phyloP scores from a whole-genome alignment of 1,284 basidiomycete genomes.

The Clitocybe nebularis region DNA sequence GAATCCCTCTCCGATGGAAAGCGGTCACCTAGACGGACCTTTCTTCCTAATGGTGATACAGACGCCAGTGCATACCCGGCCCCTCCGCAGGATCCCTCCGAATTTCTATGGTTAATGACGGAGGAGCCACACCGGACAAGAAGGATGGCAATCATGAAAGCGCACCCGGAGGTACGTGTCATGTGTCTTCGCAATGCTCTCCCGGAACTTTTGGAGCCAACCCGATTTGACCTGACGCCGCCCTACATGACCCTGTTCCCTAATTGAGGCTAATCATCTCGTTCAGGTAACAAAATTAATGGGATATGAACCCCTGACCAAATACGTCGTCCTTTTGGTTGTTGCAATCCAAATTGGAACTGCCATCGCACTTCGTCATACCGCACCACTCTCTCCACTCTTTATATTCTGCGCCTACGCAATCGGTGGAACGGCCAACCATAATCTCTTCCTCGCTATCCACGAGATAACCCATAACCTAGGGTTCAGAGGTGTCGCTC shows the following conservation, averaged over 20 bases:
- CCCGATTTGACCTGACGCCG: neutral
- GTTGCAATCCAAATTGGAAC: conserved; percentile 72
- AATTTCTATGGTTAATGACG: conserved; percentile 94
- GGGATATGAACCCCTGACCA: conserved; percentile 90
- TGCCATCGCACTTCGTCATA: conserved; percentile 65
- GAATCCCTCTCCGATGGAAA: conserved; percentile 62
- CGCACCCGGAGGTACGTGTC: conserved; percentile 80
- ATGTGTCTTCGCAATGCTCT: neutral
- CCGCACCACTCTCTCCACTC: conserved; percentile 62
- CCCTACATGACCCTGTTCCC: too few relatives aligned
- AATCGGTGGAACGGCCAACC: conserved; percentile 93
- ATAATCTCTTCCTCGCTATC: conserved; percentile 96
- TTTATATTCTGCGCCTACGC: conserved; percentile 82
- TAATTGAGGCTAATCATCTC: neutral
- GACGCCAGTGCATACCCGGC: conserved; percentile 39
- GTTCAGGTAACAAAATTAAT: conserved; percentile 86
- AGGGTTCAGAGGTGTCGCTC: conserved; percentile 80
- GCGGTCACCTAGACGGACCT: conserved; percentile 57
- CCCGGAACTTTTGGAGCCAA: neutral
- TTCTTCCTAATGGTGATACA: conserved; percentile 33
- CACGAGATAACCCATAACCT: conserved; percentile 99
- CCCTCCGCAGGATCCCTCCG: conserved; percentile 66
- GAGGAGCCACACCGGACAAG: conserved; percentile 94
- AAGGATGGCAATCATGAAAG: conserved; percentile 87
- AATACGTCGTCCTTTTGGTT: conserved; percentile 81